Conservation (phyloP, 306 rosid genomes). For the Vachellia pachyceras region DNA sequence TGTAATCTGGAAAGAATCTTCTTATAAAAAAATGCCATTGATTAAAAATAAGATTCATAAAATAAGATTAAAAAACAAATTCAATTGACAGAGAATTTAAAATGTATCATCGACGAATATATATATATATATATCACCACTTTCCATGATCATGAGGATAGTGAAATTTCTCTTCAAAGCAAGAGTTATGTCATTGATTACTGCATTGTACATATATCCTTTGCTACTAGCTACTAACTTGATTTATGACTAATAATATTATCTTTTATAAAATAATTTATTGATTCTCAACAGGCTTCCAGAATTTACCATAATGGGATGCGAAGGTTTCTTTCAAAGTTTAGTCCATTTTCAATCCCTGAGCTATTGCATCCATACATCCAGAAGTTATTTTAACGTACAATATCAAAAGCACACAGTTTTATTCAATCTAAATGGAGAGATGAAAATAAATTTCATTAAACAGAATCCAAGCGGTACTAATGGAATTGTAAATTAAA, state of each 20-base stretch:
- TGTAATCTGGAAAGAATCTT: too few species aligned
- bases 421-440: too few species aligned
- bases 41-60: too few species aligned
- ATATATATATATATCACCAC: too few species aligned
- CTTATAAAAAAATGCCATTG: too few species aligned
- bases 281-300: not conserved
- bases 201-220: too few species aligned
- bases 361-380: not conserved
- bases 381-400: not conserved
- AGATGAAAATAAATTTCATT: too few species aligned
- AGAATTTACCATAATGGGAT: not conserved
- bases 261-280: not conserved
- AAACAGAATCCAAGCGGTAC: too few species aligned
- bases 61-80: too few species aligned
- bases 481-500: too few species aligned
- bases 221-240: not conserved
- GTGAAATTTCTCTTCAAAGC: not conserved
- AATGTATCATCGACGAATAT: too few species aligned
- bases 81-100: too few species aligned
- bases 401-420: not conserved
- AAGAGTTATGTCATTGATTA: not conserved
- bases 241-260: not conserved
- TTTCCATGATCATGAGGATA: not conserved
- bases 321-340: not conserved
- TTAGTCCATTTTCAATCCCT: not conserved